Conservation (phyloP, 2,329 filamentous ascomycete genomes). For the Cordyceps cateniannulata region DNA sequence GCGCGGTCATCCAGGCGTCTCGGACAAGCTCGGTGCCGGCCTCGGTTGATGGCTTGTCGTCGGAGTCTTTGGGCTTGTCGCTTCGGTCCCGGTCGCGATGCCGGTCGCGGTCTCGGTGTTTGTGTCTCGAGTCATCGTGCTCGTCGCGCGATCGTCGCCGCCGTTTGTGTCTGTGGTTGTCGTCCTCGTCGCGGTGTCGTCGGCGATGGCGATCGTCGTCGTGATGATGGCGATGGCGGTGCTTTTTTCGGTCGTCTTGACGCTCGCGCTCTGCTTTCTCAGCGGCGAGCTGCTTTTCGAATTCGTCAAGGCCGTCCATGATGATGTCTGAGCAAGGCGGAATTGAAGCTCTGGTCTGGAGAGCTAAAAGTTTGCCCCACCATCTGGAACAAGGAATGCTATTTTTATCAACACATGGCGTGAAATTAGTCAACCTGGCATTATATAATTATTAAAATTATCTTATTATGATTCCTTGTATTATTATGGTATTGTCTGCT, state of each 20-base stretch:
- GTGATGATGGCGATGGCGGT: conserved; percentile 24
- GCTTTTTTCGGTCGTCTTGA: conserved; percentile 28
- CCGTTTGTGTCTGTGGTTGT: conserved; percentile 25
- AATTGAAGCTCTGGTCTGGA: neutral
- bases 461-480: neutral
- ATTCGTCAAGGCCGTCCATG: conserved; percentile 60
- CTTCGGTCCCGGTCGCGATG: conserved; percentile 21
- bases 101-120: conserved; percentile 25
- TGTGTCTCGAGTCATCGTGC: conserved; percentile 58
- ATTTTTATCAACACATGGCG: neutral
- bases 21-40: conserved; percentile 34
- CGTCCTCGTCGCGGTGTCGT: conserved; percentile 32
- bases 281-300: conserved; percentile 68
- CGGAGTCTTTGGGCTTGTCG: conserved; percentile 32
- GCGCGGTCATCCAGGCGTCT: conserved; percentile 93
- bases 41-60: conserved; percentile 39
- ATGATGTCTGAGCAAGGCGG: neutral
- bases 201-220: conserved; percentile 28
- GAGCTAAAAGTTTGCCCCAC: conserved; percentile 8
- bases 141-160: conserved; percentile 34
- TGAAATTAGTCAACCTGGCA: too few species aligned
- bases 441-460: neutral
- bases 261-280: conserved; percentile 51
- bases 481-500: too few species aligned
- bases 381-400: neutral